Conservation (phyloP, 495 filamentous ascomycete genomes). For the Daldinia childiae region DNA sequence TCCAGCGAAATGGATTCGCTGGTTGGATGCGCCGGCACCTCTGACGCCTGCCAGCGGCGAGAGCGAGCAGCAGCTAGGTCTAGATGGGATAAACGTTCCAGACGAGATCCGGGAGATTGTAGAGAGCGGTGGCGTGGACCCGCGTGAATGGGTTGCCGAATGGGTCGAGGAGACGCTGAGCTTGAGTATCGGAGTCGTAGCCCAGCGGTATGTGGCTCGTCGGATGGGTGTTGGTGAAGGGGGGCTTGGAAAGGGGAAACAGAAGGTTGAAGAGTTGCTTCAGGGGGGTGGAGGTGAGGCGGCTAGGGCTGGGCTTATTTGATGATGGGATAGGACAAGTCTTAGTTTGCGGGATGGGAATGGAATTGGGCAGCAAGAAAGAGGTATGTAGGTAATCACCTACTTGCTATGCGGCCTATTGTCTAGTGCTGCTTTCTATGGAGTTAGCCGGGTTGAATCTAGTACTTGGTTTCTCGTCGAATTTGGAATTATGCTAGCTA, state of each 20-base stretch:
- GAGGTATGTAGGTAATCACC: not conserved
- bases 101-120: slow-evolving; percentile 90
- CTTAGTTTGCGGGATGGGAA: not conserved
- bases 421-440: slow-evolving; percentile 12
- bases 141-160: slow-evolving; percentile 94
- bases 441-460: slow-evolving; percentile 12
- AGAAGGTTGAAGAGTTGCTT: slow-evolving; percentile 72
- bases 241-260: slow-evolving; percentile 81
- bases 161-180: slow-evolving; percentile 94
- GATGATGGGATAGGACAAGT: not conserved
- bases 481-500: not conserved
- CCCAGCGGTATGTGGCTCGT: slow-evolving; percentile 94
- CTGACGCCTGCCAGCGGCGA: slow-evolving; percentile 55
- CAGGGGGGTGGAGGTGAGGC: slow-evolving; percentile 83
- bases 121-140: slow-evolving; percentile 88
- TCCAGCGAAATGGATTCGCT: slow-evolving; percentile 87
- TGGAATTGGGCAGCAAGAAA: not conserved
- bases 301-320: slow-evolving; percentile 71
- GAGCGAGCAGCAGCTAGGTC: slow-evolving; percentile 46
- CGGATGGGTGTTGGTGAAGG: slow-evolving; percentile 95
- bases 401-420: not conserved
- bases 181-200: slow-evolving; percentile 82
- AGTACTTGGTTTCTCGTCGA: slow-evolving; percentile 1
- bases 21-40: slow-evolving; percentile 83
- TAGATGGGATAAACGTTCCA: slow-evolving; percentile 62